A percentile compares a stretch with the other conserved stretches of the same genome.
phyloP scores from a whole-genome alignment of 345 rosid species.

The Durio zibethinus region DNA sequence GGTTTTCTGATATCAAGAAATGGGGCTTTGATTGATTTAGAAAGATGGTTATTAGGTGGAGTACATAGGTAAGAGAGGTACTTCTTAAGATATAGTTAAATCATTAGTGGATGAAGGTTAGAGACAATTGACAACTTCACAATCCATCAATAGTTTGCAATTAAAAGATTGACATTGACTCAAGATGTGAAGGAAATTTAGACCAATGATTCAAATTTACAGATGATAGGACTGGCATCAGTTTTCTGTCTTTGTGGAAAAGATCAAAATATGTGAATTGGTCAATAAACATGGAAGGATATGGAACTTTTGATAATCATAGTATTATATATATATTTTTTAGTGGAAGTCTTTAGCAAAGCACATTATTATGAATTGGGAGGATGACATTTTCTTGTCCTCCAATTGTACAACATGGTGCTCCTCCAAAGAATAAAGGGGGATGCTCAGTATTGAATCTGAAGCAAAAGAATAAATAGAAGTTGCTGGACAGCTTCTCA shows the following conservation, averaged over 20 bases:
- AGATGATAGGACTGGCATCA: not conserved
- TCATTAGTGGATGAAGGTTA: slow-evolving; percentile 8
- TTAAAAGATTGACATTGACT: slow-evolving; percentile 8
- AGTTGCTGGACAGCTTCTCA: slow-evolving; percentile 12
- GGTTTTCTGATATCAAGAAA: not conserved
- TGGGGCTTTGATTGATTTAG: not conserved
- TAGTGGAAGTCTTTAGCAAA: slow-evolving; percentile 9
- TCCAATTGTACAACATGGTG: slow-evolving; percentile 8
- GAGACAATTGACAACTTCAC: not conserved
- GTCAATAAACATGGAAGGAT: slow-evolving; percentile 4
- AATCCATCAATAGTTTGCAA: not conserved
- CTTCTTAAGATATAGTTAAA: not conserved
- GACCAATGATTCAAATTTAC: slow-evolving; percentile 3
- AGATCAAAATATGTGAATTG: not conserved
- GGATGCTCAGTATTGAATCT: not conserved
- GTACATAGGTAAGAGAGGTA: slow-evolving; percentile 5
- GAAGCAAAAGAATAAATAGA: slow-evolving; percentile 8
- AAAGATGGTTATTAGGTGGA: slow-evolving; percentile 1
- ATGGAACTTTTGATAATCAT: slow-evolving; percentile 1
- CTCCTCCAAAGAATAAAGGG: not conserved
- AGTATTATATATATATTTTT: not conserved
- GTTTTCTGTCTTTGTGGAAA: not conserved
- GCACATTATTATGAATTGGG: not conserved
- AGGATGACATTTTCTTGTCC: slow-evolving; percentile 13
- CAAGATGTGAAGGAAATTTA: not conserved